Evolutionary conservation across 2,329 filamentous ascomycete species (phyloP).

Genomic region (Beauveria sp.): DNA sequence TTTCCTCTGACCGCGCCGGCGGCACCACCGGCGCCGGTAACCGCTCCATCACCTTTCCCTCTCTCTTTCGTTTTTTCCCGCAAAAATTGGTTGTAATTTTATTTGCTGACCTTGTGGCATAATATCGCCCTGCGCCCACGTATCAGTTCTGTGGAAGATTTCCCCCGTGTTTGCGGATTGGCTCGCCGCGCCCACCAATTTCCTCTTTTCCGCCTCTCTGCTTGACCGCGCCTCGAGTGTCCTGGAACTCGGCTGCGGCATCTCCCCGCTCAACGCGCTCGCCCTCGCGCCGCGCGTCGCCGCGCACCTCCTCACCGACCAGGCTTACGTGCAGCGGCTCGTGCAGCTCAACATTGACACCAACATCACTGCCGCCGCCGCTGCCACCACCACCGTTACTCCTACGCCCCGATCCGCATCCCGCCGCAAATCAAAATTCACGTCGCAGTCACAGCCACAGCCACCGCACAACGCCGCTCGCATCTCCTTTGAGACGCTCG

Average conservation of each 20-base stretch:
- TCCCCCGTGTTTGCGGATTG: conserved; percentile 76
- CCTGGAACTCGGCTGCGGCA: conserved; percentile 82
- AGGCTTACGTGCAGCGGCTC: conserved; percentile 72
- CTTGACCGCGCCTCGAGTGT: conserved; percentile 50
- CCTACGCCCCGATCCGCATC: neutral
- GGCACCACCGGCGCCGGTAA: conserved; percentile 47
- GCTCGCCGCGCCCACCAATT: conserved; percentile 57
- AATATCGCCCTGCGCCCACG: no score
- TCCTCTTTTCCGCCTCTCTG: conserved; percentile 45
- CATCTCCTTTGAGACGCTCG: conserved; percentile 55
- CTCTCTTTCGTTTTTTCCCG: neutral
- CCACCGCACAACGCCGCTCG: neutral
- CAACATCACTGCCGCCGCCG: conserved; percentile 33
- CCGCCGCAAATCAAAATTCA: neutral
- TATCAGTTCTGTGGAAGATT: conserved; percentile 78
- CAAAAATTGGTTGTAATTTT: neutral
- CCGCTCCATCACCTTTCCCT: neutral
- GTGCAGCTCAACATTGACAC: conserved; percentile 68
- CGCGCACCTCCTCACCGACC: conserved; percentile 76
- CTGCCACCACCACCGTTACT: neutral
- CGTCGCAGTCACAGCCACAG: neutral
- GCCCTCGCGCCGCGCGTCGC: conserved; percentile 53
- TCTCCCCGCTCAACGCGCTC: conserved; percentile 72
- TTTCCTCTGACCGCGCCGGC: conserved; percentile 65
- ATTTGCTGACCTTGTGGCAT: neutral